Base-by-base conservation (phyloP, 2,329 filamentous ascomycete species). In the Ophiostoma australiae region DNA sequence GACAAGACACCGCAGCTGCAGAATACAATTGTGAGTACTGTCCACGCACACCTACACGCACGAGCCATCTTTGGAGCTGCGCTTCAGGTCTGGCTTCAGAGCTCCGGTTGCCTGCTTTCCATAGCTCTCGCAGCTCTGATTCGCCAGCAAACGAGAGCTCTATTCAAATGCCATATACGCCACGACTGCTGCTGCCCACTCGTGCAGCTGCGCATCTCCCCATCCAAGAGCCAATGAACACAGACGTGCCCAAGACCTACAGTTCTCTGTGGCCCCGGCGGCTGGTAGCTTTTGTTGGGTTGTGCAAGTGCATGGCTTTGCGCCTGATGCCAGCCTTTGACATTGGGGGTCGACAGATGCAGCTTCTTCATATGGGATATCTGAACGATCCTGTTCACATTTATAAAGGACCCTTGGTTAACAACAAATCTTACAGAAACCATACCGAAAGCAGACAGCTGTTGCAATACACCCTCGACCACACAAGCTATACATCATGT, bases 401-500 rank as follows among this genome's bases (percentile, higher is more conserved):
- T 15, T 11, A 39, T 39, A 39, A 39, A 39, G 20, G 17, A 8
- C 7, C 44, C 15, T 44, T 15, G 2, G 20, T 20, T 7, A 44
- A 17, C 17, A 20, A 48, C 20, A 48, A n/a, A 15, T 20, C 20
- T 7, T 44, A 17, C 44, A 48, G 44, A 48, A 8, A 48, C 5
- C 11, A n/a, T 48, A 48, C 44, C 20, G 17, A 48, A 15, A n/a
- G 5, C 44, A 48, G 5, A 48, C 17, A 8, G 6, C 44, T 48
- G 17, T 1, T n/a, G 37, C 17, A 48, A 6, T 20, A 48, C 23
- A 65, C 33, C 23, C 61, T 23, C 15, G 5, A 37, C 37, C 44
- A 48, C 44, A 48, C 44, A 48, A 27, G 66, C 5, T 31, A 52
- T 20, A 69, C 68, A 58, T 3, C 20, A 79, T 78, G 78, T 72